Base-by-base conservation (phyloP, 768 basidiomycete genomes). In the Suillus fuscotomentosus region DNA sequence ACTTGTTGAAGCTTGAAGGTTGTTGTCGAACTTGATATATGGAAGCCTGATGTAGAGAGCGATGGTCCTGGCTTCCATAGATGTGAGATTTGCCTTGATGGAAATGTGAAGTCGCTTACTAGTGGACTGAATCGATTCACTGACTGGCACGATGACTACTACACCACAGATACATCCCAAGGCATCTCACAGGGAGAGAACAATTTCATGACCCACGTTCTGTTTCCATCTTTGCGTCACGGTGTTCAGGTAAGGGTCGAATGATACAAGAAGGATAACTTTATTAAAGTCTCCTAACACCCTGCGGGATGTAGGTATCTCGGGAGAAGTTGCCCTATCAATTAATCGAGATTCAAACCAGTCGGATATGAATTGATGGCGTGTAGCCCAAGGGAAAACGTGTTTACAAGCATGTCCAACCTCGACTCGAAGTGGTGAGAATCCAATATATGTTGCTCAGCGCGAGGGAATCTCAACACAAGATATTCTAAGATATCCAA, bases 1-100 rank as follows among this genome's bases (percentile, higher is more conserved):
- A 17, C 8, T 20, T 20, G 17, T 43, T 43, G 43, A 10, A 45
- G 43, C 20, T 45, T 45, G 45, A 47, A 22, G 86, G 86, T 86
- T 86, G 83, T 87, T 86, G 86, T 50, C 11, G 10, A 48, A 50
- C 48, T 50, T 50, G 24, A 24, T 22, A 50, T 14, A 50, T 24
- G 22, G 48, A 24, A 50, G 48, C 22, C 8, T 50, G 48, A 24
- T 48, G 36, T 38, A 38, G 36, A 38, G 36, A 10, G 36, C 36
- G 9, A 10, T 38, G 36, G 36, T 38, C 36, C 36, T 38, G 36
- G 36, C 36, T 38, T 38, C 36, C 36, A 38, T 38, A 38, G 36
- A 38, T 38, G 48, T 24, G 6, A 48, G 43, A 45, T 45, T n/a
- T n/a, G 45, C 45, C 8, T 43, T 43, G 43, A 43, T 41, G 39